Evolutionary conservation across 176 grass and related monocot genomes (phyloP), one percentile per base, ranked within the genome.

Genomic region (Raddia guianensis): DNA sequence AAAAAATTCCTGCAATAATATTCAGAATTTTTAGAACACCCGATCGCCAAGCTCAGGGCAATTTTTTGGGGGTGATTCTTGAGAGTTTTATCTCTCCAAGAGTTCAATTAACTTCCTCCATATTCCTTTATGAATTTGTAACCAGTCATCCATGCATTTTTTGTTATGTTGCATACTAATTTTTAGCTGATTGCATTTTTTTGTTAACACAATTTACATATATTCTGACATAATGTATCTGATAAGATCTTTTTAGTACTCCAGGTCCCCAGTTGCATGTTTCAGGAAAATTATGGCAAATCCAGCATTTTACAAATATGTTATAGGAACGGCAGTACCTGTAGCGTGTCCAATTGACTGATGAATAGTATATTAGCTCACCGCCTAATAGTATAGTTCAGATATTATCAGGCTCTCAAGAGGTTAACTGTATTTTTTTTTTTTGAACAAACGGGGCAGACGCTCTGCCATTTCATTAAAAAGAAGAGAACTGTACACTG

Each of bases 151-250:
- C 37, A 12, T 80, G 37, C 37, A 40, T 37, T 68, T 40, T 11
- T 66, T 83, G 12, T 68, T n/a, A 58, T 40, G 21, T 47, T 75
- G 8, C 58, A 8, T 42, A 78, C 15, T 63, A 40, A 2, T 73
- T 73, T 4, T 82, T 46, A 65, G 18, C 35, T 73, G 7, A 51
- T 27, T 62, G 3, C 16, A 21, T 63, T 2, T 42, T 43, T 9
- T 19, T 51, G 3, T 61, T 45, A 53, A 53, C 19, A 32, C 6
- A 19, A 5, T 11, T 52, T 73, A 7, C 40, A 15, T 44, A 51
- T 63, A 51, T 21, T 49, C 12, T 51, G 3, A 58, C 14, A 49
- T 70, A 60, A 20, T 4, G 14, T 58, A 14, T 1, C 9, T 49
- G 37, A 72, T 56, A 57, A 45, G 32, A 49, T 77, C 13, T 77